Evolutionary conservation across 2,329 filamentous ascomycete genomes (phyloP).

Genomic region (Elsinoe batatas): DNA sequence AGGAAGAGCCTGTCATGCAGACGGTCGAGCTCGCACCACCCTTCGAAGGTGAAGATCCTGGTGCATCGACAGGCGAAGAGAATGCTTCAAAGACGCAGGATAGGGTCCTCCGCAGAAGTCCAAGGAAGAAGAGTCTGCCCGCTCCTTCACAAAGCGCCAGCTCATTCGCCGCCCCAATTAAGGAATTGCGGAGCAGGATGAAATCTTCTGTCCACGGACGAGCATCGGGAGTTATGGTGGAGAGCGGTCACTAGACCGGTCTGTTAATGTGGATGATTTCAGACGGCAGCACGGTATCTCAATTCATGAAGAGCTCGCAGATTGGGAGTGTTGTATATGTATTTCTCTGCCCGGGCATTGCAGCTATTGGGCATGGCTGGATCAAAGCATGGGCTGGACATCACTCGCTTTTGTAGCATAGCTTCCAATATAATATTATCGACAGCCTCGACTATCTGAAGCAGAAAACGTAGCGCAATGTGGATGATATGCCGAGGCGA

Average conservation of each 20-base stretch:
- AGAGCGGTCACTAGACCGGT: conserved; percentile 29
- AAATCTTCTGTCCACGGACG: conserved; percentile 35
- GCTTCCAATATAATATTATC: conserved; percentile 9
- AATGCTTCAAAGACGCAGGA: conserved; percentile 15
- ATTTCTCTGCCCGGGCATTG: not conserved
- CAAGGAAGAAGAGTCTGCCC: conserved; percentile 31
- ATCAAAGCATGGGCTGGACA: conserved; percentile 4
- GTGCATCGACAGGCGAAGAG: not conserved
- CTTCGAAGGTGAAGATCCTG: conserved; percentile 2
- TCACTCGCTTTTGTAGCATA: conserved; percentile 10
- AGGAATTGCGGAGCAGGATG: conserved; percentile 16
- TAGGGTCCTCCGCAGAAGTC: conserved; percentile 29
- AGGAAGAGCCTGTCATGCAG: conserved; percentile 23
- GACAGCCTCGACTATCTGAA: not conserved
- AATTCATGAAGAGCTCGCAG: conserved; percentile 2
- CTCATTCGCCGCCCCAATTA: conserved; percentile 16
- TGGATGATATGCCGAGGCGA: not conserved
- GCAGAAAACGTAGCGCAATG: not conserved
- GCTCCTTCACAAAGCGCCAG: conserved; percentile 31
- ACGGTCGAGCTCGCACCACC: conserved; percentile 9
- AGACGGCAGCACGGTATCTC: not conserved
- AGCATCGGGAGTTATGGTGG: conserved; percentile 36
- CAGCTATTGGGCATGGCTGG: not conserved
- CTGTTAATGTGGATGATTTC: conserved; percentile 1
- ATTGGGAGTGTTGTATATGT: conserved; percentile 3